Evolutionary conservation across 2,329 filamentous ascomycete genomes (phyloP).

Genomic region (Xylaria digitata): DNA sequence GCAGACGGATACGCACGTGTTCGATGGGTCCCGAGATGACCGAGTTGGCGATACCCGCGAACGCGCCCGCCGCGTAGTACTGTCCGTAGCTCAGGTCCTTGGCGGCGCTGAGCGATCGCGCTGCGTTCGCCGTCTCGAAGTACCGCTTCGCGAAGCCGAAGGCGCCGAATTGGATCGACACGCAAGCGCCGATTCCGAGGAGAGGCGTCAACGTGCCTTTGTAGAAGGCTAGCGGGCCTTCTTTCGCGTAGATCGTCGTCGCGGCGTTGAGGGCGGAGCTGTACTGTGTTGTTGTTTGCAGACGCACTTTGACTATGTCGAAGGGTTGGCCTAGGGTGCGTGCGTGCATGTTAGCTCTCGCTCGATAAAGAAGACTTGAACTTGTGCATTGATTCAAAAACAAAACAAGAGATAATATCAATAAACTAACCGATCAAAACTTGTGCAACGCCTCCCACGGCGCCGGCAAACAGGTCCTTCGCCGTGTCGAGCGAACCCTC

Average conservation of each 20-base stretch:
- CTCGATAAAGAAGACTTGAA: background rate
- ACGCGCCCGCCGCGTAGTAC: constrained; percentile 91
- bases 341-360: constrained; percentile 15
- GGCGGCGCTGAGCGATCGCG: constrained; percentile 67
- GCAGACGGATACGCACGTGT: constrained; percentile 94
- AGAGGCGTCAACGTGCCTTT: constrained; percentile 96
- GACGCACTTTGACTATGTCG: constrained; percentile 96
- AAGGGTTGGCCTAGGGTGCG: constrained; percentile 72
- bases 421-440: constrained; percentile 83
- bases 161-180: constrained; percentile 97
- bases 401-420: constrained; percentile 4
- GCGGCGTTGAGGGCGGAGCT: constrained; percentile 83
- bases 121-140: constrained; percentile 81
- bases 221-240: constrained; percentile 90
- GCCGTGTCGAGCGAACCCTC: constrained; percentile 67
- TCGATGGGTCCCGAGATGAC: constrained; percentile 92
- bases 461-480: constrained; percentile 93
- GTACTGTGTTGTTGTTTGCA: constrained; percentile 90
- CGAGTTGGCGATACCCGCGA: constrained; percentile 91
- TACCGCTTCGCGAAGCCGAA: constrained; percentile 92
- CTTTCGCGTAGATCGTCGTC: constrained; percentile 83
- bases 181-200: constrained; percentile 95
- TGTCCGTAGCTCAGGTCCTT: constrained; percentile 78
- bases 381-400: too few relatives aligned
- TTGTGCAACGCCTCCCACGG: constrained; percentile 91